Evolutionary conservation across 192 early-diverging fungal genomes (phyloP), one percentile per base, ranked within the genome.

Genomic region (Linnemannia exigua): DNA sequence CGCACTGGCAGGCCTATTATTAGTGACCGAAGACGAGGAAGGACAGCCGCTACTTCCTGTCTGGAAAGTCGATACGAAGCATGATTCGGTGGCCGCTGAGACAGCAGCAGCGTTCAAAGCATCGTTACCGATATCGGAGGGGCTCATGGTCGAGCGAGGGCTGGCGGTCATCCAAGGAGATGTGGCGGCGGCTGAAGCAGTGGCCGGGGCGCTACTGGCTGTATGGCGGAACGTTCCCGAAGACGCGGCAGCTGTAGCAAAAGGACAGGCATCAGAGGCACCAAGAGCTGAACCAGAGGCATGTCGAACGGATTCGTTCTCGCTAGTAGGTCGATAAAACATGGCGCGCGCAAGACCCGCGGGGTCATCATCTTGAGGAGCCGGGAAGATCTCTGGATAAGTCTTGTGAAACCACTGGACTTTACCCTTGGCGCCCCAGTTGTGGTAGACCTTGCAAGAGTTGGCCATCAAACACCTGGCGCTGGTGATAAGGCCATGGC

Each of bases 401-500:
- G 77, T 86, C 37, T 48, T 37, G 46, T 80, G 63, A 67, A 80
- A 68, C 84, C 74, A 80, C 12, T 74, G 78, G n/a, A 77, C 74
- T 33, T 86, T 86, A 8, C 84, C 84, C 35, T 77, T 79, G 19
- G 84, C 84, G 12, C 84, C 84, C 84, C 84, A 86, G 16, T 35
- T 58, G 20, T 86, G 77, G 70, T 86, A 86, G 16, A 58, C 79
- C 50, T 69, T 75, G 37, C 46, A 47, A 31, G 84, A 74, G 69
- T 68, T 80, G 4, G 63, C 70, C 78, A 86, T 76, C 1, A 86
- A 61, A 35, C 77, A 79, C 31, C 70, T 67, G 5, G 78, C 78
- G 38, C 74, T 80, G 0, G 84, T 86, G 9, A 76, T n/a, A 20
- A 86, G 20, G 31, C 84, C 79, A 37, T 80, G 69, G 3, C 84